phyloP scores from a whole-genome alignment of 78 protist species.

The Dictyostelium brefeldianum region DNA sequence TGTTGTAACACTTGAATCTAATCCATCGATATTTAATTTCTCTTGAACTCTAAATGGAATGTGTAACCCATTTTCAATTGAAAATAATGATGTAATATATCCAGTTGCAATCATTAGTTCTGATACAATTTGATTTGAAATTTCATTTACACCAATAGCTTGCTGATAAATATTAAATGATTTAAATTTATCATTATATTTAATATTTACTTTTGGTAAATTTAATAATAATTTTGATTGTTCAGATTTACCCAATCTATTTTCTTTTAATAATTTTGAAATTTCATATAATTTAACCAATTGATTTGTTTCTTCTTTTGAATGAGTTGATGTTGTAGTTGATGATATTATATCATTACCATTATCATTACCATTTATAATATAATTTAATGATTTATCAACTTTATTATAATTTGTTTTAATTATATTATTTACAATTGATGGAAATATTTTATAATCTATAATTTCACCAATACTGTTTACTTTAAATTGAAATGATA shows the following conservation, averaged over 20 bases:
- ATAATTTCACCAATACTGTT: constrained; percentile 13
- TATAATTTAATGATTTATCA: neutral
- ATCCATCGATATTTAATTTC: neutral
- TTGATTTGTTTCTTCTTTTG: neutral
- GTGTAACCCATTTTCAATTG: neutral
- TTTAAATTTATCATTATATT: neutral
- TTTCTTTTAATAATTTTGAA: neutral
- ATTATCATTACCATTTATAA: too few species aligned
- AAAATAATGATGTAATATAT: constrained; percentile 23
- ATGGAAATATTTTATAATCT: constrained; percentile 22
- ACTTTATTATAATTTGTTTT: constrained; percentile 44
- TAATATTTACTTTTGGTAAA: constrained; percentile 16
- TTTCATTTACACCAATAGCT: neutral
- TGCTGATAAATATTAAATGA: too few species aligned
- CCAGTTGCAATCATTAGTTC: constrained; percentile 46
- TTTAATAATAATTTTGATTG: neutral
- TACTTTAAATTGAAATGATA: constrained; percentile 52
- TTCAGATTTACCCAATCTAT: neutral
- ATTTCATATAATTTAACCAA: neutral
- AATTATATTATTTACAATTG: constrained; percentile 27
- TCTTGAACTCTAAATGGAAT: constrained; percentile 40
- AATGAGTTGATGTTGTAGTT: neutral
- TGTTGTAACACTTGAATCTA: neutral
- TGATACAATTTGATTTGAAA: constrained; percentile 30
- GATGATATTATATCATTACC: too few species aligned